These are phyloP conservation scores for Telfairia occidentalis DNA, from an alignment of 331 rosid genomes.

Conservation along the genomic window DNA sequence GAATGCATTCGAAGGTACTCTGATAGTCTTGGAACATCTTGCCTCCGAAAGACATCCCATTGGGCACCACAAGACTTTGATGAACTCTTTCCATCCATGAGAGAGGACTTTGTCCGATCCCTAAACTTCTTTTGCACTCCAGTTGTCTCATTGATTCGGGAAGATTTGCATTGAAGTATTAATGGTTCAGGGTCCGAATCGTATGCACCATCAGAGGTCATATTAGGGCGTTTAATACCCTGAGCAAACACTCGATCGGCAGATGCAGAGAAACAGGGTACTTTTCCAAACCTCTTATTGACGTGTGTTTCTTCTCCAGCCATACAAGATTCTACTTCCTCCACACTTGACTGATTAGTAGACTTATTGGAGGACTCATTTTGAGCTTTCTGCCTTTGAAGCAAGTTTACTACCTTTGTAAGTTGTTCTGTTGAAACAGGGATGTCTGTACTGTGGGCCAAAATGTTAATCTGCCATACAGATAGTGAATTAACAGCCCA, in stretches of 20 bases:
- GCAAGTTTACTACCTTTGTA: slow-evolving; percentile 46
- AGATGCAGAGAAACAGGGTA: slow-evolving; percentile 39
- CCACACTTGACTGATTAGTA: slow-evolving; percentile 27
- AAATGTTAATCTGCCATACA: slow-evolving; percentile 63
- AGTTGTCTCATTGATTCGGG: slow-evolving; percentile 22
- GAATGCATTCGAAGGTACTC: slow-evolving; percentile 67
- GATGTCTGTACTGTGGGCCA: slow-evolving; percentile 66
- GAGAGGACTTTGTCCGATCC: slow-evolving; percentile 18
- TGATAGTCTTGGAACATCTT: slow-evolving; percentile 77
- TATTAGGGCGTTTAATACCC: slow-evolving; percentile 24
- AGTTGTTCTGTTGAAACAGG: slow-evolving; percentile 70
- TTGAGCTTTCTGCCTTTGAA: slow-evolving; percentile 60
- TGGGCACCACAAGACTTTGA: slow-evolving; percentile 36
- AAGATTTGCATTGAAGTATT: slow-evolving; percentile 14
- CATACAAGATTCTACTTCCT: slow-evolving; percentile 25
- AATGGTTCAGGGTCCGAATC: slow-evolving; percentile 43
- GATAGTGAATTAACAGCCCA: slow-evolving; percentile 10
- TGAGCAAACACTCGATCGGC: slow-evolving; percentile 17
- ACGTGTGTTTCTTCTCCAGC: slow-evolving; percentile 30
- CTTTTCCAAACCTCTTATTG: slow-evolving; percentile 47
- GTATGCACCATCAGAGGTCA: slow-evolving; percentile 25
- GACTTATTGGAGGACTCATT: slow-evolving; percentile 30
- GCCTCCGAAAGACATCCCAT: slow-evolving; percentile 92
- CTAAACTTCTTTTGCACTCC: slow-evolving; percentile 14
- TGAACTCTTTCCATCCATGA: slow-evolving; percentile 18